A percentile compares a stretch with the other conserved stretches of the same genome.
Evolutionary conservation across 148 eudicot genomes (phyloP).

Genomic region (Cornus controversa): DNA sequence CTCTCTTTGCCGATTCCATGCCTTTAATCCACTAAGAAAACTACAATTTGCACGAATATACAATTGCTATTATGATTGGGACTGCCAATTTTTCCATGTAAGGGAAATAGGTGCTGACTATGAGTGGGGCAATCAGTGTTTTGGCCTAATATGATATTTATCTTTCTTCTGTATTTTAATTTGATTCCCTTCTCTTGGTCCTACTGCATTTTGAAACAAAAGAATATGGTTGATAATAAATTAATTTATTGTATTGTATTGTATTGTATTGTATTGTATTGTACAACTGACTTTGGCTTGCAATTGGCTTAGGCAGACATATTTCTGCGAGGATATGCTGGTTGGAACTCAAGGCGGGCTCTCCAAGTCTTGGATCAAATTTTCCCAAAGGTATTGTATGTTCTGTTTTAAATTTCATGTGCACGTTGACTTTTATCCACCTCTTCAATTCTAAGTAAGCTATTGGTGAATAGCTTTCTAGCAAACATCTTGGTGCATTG

Average conservation of each 20-base stretch:
- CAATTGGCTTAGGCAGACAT: constrained; percentile 44
- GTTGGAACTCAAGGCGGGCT: constrained; percentile 62
- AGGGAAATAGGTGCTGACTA: background rate
- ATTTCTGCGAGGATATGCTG: constrained; percentile 51
- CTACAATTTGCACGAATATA: background rate
- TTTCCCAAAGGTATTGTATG: constrained; percentile 46
- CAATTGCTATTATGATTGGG: background rate
- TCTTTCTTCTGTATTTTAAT: too few relatives aligned
- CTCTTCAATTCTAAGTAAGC: too few relatives aligned
- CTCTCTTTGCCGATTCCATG: background rate
- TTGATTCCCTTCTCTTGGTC: too few relatives aligned
- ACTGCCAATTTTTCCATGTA: too few relatives aligned
- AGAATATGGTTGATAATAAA: background rate
- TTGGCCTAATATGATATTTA: background rate
- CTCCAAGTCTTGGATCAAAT: constrained; percentile 42
- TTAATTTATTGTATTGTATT: background rate
- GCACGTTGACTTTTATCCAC: background rate
- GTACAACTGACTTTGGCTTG: background rate
- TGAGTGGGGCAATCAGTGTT: background rate
- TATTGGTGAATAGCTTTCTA: too few relatives aligned
- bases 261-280: too few relatives aligned
- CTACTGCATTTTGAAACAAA: background rate
- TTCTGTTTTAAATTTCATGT: background rate
- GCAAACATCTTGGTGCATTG: background rate
- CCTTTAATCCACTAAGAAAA: background rate